A percentile compares a stretch with the other conserved stretches of the same genome.
Conservation (phyloP, 2,329 filamentous ascomycete species). For the Aspergillus fischeri region DNA sequence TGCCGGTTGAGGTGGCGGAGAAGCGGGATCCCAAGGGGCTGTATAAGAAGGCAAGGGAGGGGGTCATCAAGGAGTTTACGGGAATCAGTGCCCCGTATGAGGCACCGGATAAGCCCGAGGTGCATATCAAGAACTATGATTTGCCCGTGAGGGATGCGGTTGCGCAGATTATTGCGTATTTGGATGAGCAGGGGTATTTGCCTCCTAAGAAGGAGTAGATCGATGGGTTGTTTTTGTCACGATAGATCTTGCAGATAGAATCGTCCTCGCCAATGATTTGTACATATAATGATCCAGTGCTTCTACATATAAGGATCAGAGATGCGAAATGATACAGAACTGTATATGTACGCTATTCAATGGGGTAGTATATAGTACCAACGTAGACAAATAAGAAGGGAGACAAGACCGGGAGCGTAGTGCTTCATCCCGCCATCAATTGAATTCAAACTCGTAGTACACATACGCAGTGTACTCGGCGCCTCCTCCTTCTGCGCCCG, state of each 20-base stretch:
- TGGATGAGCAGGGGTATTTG: slow-evolving; percentile 65
- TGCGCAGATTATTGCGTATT: slow-evolving; percentile 73
- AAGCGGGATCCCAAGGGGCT: slow-evolving; percentile 94
- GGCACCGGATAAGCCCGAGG: slow-evolving; percentile 77
- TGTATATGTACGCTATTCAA: slow-evolving; percentile 15
- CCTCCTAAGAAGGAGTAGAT: slow-evolving; percentile 33
- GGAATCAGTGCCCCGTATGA: slow-evolving; percentile 95
- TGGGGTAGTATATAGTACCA: not conserved
- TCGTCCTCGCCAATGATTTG: not conserved
- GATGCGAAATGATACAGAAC: not conserved
- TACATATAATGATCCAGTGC: not conserved
- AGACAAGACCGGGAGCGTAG: not conserved
- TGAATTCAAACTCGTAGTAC: slow-evolving; percentile 90
- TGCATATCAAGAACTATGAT: slow-evolving; percentile 79
- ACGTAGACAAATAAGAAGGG: slow-evolving; percentile 5
- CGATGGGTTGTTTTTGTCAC: slow-evolving; percentile 1
- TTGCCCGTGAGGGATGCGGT: slow-evolving; percentile 86
- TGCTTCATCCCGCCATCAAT: slow-evolving; percentile 26
- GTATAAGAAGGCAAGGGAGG: slow-evolving; percentile 93
- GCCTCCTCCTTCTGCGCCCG: slow-evolving; percentile 64
- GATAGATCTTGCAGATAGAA: not conserved
- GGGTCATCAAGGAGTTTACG: slow-evolving; percentile 96
- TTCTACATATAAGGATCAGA: not conserved
- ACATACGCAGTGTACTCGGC: slow-evolving; percentile 93
- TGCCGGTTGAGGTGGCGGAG: slow-evolving; percentile 88